Base-by-base conservation (phyloP, 768 basidiomycete genomes). In the Ramaria rubella region DNA sequence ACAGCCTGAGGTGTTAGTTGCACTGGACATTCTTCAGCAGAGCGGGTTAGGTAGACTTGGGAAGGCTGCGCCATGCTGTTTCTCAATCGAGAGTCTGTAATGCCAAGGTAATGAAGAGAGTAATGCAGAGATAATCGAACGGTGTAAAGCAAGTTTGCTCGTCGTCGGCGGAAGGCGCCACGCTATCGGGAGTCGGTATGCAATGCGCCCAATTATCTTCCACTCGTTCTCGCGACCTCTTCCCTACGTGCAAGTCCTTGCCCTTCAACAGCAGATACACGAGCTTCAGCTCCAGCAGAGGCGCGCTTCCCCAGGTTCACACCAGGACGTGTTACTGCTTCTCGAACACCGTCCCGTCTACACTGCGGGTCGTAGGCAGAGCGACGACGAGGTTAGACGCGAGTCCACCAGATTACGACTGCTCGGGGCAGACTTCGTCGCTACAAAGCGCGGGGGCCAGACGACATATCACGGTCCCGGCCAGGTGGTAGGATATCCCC, bases 391-490 rank as follows among this genome's bases (percentile, higher is more conserved):
- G 50, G 72, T 86, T 15, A 69, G 77, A 36, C 70, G 73, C 42
- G 90, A 95, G 63, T 77, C 77, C 38, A 59, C 68, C 36, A 82
- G 89, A 21, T 73, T 97, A n/a, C 80, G 77, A 3, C 66, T 75
- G 29, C 75, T 91, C 23, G 95, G 95, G 24, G 95, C 95, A 0
- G 91, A 96, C 66, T 94, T 94, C 64, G 80, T 89, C 36, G 73
- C 81, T 23, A 83, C 93, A 2, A 77, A 81, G 52, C 78, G 96
- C 52, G 96, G 96, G 14, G 96, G 96, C 2, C 86, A 97, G 72
- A 79, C 93, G 57, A 99, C 96, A 1, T 99, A 91, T 70, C 96
- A 99, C 69, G 96, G 96, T 0, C 94, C 96, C 1, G 96, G 96
- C 5, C 96, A 99, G 71, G 77, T 99, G 64, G 89, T 97, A 15